Evolutionary conservation across 805 yeast species (phyloP), one percentile per base, ranked within the genome.

Genomic region (Nakazawaea molendinolei): DNA sequence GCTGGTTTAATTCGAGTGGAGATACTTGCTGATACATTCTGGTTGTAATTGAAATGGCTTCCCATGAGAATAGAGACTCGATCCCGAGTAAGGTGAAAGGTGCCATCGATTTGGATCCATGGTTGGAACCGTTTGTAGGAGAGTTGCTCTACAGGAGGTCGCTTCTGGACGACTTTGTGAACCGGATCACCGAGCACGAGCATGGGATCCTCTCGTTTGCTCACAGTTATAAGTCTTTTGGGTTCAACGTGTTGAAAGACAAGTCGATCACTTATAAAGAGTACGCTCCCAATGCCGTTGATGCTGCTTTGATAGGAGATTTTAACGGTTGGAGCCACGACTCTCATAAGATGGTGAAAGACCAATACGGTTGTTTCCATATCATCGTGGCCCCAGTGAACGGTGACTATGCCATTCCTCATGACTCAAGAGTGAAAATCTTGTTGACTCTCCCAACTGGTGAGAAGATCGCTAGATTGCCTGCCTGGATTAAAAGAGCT

Each of bases 401-500:
- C 22, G 83, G 79, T 5, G 56, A 61, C 4, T 76, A 67, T 39
- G 79, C 89, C 8, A 84, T 90, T 45, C 74, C 82, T 1, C 97
- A 92, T 56, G 83, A 85, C 53, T 74, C 95, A 3, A 73, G 74
- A 46, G 77, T 89, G 46, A 84, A 85, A 55, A 69, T 90, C 27
- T 65, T 77, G 36, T 63, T 92, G 60, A 65, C 69, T 6, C 55
- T 77, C 31, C 76, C 82, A 1, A 67, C 71, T 31, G 95, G 95
- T 7, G 80, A 79, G 40, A 63, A 70, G 26, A 61, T 89, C 18
- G 90, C 82, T 46, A 67, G 97, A 32, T 61, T 90, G 36, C 95
- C 96, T 28, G 94, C 95, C 2, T 92, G 96, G 90, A 76, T 79
- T 39, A 65, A 67, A 18, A 67, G 97, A 36, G 95, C 95, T 8